Evolutionary conservation across 345 rosid genomes (phyloP).

Genomic region (Lepidium aucheri): DNA sequence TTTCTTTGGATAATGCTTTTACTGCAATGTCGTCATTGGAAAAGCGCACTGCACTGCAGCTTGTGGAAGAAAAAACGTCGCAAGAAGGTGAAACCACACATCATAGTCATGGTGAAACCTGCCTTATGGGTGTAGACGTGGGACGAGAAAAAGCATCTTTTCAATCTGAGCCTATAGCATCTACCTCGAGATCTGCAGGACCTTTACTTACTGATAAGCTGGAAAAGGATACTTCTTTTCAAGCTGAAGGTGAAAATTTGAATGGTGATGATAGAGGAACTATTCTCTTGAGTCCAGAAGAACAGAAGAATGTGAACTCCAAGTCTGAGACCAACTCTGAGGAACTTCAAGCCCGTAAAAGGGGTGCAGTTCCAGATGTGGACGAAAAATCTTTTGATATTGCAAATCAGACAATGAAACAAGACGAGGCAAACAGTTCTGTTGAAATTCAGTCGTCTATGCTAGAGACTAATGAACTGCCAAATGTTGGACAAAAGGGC

Average conservation of each 20-base stretch:
- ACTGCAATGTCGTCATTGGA: constrained; percentile 1
- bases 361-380: neutral
- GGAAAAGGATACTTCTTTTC: neutral
- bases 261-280: neutral
- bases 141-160: neutral
- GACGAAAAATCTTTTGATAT: constrained; percentile 1
- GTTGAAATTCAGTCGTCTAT: constrained; percentile 8
- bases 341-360: constrained; percentile 5
- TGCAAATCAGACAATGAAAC: constrained; percentile 12
- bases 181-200: constrained; percentile 15
- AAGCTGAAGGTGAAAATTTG: neutral
- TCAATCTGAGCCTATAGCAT: constrained; percentile 8
- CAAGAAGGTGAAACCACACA: neutral
- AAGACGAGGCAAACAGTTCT: neutral
- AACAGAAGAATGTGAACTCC: constrained; percentile 2
- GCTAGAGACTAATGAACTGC: neutral
- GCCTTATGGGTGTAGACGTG: neutral
- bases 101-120: neutral
- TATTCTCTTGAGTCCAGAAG: neutral
- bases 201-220: constrained; percentile 7
- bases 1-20: neutral
- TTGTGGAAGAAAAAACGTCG: constrained; percentile 1
- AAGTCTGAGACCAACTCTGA: neutral
- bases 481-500: constrained; percentile 2
- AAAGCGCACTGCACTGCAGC: constrained; percentile 1